These are phyloP conservation scores for Brasilioporus rufonigricans DNA, from an alignment of 768 basidiomycete species.

Conservation along the genomic window DNA sequence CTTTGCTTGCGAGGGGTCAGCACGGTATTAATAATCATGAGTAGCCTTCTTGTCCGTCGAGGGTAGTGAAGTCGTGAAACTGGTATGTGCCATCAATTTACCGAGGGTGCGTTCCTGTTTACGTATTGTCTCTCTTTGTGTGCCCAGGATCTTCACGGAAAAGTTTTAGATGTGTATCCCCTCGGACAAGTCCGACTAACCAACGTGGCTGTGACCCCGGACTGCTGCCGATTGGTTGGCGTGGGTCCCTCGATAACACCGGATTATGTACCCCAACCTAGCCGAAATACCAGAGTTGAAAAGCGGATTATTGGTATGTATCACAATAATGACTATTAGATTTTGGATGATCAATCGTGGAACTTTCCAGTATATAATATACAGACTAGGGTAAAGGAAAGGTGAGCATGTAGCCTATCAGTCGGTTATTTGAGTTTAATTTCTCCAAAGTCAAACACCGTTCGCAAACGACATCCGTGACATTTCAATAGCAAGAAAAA, in stretches of 20 bases:
- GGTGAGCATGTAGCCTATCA: conserved; percentile 28
- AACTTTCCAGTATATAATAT: no score
- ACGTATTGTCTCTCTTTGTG: conserved; percentile 13
- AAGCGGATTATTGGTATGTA: no score
- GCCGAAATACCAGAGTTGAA: conserved; percentile 42
- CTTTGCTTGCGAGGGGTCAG: conserved; percentile 1
- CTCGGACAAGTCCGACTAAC: conserved; percentile 46
- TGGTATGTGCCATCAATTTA: conserved; percentile 30
- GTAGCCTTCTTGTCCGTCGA: conserved; percentile 50
- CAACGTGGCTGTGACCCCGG: conserved; percentile 51
- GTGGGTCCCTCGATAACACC: conserved; percentile 48
- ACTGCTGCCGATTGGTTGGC: no score
- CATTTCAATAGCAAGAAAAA: conserved; percentile 45
- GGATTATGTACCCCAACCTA: conserved; percentile 43
- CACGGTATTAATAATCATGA: conserved; percentile 14
- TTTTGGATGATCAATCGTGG: conserved; percentile 1
- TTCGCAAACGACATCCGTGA: no score
- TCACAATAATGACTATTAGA: not conserved
- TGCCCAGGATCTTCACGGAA: conserved; percentile 43
- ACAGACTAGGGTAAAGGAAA: conserved; percentile 41
- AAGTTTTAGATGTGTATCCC: conserved; percentile 41
- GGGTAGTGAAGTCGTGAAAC: no score
- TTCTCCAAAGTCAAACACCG: conserved; percentile 44
- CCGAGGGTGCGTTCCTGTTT: conserved; percentile 6
- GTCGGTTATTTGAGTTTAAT: conserved; percentile 10